Evolutionary conservation across 169 alveolate species (phyloP), one percentile per base, ranked within the genome.

Genomic region (Eimeria tenella): DNA sequence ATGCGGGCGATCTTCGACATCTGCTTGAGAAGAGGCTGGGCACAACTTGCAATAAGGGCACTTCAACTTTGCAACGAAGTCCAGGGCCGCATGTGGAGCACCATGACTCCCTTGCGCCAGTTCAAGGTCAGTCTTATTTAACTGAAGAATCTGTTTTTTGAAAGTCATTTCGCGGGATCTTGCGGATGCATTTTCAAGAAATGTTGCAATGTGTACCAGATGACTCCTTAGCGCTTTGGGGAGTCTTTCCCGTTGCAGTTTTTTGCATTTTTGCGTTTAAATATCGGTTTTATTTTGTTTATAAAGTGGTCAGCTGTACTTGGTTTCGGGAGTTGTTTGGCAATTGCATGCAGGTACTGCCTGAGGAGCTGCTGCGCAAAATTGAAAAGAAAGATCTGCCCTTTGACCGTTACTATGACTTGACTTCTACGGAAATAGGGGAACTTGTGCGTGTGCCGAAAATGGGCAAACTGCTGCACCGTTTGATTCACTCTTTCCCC

Each of bases 31-130:
- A 98, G 98, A 94, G 98, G 99, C 19, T 99, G 99, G 99, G 98
- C 99, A 73, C 95, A 96, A 68, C 96, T 99, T 77, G 98, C 99
- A 15, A 96, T 97, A 94, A 93, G 96, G 89, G 96, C 99, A 23
- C 97, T 99, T 53, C 98, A 98, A 68, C 96, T 98, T 95, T 97
- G 99, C 95, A 99, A 99, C 98, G 98, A 98, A 99, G 98, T 99
- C 31, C 99, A 99, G 94, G 98, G 98, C 93, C 96, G 99, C 94
- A 98, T 99, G 99, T 99, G 99, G 99, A 97, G 98, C 68, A 97
- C 99, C 55, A 99, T 98, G 99, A 97, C 99, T 3, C 99, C 99
- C 1, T 96, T 99, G 96, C 97, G 99, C 93, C 99, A 99, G 97
- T 99, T 99, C 98, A 99, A 98, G 89, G 98, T 91, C 31, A 79